Evolutionary conservation across 495 filamentous ascomycete genomes (phyloP), one percentile per base, ranked within the genome.

Genomic region (Bacidia rubella): DNA sequence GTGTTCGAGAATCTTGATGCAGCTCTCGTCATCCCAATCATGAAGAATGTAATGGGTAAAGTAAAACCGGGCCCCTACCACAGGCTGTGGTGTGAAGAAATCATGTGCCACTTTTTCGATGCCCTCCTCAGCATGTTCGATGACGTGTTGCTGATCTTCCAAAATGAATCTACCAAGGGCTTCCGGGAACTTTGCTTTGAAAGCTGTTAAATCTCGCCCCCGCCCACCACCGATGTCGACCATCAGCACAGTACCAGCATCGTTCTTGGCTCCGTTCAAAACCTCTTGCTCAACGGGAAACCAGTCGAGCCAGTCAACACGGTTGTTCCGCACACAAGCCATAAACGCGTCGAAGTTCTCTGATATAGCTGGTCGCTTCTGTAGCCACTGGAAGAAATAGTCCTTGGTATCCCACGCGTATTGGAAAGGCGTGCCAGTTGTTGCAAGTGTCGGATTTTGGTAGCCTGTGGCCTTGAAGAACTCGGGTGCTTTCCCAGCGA

Each of bases 181-280:
- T 12, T 65, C 46, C 0, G 71, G 71, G 21, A 65, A 72, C 45
- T 61, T 67, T 46, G 69, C 63, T 32, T 63, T 65, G 35, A 80
- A 67, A 11, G 63, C 62, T 22, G 66, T 62, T 40, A 65, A 68
- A 46, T 80, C 74, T 20, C 78, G 73, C 21, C 76, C 78, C 46
- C 72, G 63, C 1, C 73, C 66, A 39, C 78, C 76, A 11, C 76
- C 76, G 1, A 81, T 60, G 49, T 81, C 73, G n/a, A 81, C 76
- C 22, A 77, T 67, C 22, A 76, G 59, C 17, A 51, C 38, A 24
- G 21, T 20, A 23, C 35, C 38, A 17, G 54, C 23, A 19, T 60
- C 60, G 20, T 59, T 45, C 10, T 53, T 51, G 52, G 32, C 52
- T 22, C 35, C 46, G 15, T 3, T 49, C 9, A 41, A 12, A 1